These are phyloP conservation scores for Pythium coloratum DNA, from an alignment of 352 stramenopile species.

Conservation along the genomic window DNA sequence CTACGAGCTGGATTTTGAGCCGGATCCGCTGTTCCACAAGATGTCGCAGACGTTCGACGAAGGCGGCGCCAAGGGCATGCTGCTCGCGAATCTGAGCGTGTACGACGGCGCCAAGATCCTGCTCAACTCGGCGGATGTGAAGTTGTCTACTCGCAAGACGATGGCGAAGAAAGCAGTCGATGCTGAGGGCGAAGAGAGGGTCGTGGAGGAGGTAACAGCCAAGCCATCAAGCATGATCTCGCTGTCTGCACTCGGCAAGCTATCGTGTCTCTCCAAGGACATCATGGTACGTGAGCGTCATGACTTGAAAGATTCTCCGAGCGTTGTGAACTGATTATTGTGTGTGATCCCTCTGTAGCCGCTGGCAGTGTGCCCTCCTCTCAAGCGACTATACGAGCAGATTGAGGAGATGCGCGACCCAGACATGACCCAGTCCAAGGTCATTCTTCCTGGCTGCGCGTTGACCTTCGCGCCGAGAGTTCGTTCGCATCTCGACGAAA, in stretches of 20 bases:
- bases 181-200: not conserved
- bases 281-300: constrained; percentile 33
- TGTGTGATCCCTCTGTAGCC: constrained; percentile 15
- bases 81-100: constrained; percentile 91
- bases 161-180: constrained; percentile 9
- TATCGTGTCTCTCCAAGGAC: constrained; percentile 58
- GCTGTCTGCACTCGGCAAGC: constrained; percentile 44
- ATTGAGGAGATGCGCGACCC: constrained; percentile 67
- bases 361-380: constrained; percentile 60
- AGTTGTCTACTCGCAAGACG: constrained; percentile 49
- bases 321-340: too few species aligned
- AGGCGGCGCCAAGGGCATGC: constrained; percentile 89
- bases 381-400: constrained; percentile 73
- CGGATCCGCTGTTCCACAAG: constrained; percentile 92
- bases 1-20: constrained; percentile 86
- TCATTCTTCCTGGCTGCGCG: constrained; percentile 33
- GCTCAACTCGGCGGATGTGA: constrained; percentile 77
- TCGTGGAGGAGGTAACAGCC: not conserved
- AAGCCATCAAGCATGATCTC: constrained; percentile 35
- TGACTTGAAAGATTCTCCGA: too few species aligned
- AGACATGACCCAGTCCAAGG: constrained; percentile 44
- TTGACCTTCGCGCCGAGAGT: constrained; percentile 2
- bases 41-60: constrained; percentile 93
- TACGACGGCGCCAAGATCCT: constrained; percentile 88
- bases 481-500: constrained; percentile 2